These are phyloP conservation scores for Sarcomyxa edulis DNA, from an alignment of 768 basidiomycete species.

Conservation along the genomic window DNA sequence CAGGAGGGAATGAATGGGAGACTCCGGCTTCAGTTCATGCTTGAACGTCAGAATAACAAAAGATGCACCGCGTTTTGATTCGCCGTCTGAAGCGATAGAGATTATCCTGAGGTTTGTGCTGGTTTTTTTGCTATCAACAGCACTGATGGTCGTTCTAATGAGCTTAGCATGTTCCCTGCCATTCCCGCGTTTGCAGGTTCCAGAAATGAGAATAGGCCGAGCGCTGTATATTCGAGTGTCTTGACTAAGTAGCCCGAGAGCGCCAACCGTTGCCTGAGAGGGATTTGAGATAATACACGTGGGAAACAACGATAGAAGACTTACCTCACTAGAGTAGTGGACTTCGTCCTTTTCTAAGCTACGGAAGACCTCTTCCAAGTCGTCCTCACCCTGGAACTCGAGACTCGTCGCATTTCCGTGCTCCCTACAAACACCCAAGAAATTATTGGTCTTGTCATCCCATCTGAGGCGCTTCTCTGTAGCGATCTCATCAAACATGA, in stretches of 20 bases:
- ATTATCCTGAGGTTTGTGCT: conserved; percentile 5
- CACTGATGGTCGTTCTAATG: conserved; percentile 12
- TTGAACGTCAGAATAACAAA: conserved; percentile 17
- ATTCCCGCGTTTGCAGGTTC: conserved; percentile 19
- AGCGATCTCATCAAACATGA: conserved; percentile 20
- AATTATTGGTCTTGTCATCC: conserved; percentile 15
- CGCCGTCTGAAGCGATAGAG: conserved; percentile 23
- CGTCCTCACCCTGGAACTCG: conserved; percentile 10
- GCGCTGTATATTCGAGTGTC: conserved; percentile 16
- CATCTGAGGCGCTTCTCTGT: conserved; percentile 12
- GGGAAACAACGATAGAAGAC: not conserved
- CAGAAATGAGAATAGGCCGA: conserved; percentile 17
- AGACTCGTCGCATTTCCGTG: conserved; percentile 9
- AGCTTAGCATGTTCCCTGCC: conserved; percentile 13
- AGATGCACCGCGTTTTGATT: conserved; percentile 19
- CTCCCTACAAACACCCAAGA: conserved; percentile 19
- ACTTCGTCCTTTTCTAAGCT: not conserved
- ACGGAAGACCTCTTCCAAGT: conserved; percentile 4
- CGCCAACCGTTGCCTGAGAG: conserved; percentile 19
- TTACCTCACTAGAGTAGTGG: conserved; percentile 12
- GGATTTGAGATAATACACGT: not conserved
- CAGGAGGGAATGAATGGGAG: conserved; percentile 19
- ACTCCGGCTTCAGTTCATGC: conserved; percentile 10
- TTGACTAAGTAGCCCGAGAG: conserved; percentile 13
- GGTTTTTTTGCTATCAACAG: conserved; percentile 3